A percentile compares a stretch with the other conserved stretches of the same genome.
phyloP scores from a whole-genome alignment of 179 eudicot genomes.

The Patellifolia procumbens region DNA sequence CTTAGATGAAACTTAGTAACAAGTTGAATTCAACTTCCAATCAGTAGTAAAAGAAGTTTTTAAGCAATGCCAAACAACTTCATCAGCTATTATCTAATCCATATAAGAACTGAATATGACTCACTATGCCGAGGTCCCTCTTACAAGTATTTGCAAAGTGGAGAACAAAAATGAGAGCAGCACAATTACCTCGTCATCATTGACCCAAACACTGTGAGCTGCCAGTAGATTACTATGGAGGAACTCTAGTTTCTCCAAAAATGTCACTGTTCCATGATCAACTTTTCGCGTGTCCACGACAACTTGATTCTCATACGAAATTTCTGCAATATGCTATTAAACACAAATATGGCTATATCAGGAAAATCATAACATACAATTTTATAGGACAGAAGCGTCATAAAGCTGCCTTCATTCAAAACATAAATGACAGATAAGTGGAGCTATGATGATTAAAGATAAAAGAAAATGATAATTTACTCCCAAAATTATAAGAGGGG shows the following conservation, averaged over 20 bases:
- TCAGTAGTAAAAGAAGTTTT: not conserved
- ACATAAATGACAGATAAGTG: not conserved
- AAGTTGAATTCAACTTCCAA: not conserved
- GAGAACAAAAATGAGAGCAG: not conserved
- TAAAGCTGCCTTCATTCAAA: not conserved
- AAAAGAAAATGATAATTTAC: not conserved
- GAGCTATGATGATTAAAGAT: not conserved
- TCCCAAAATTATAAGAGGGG: not conserved
- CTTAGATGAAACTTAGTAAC: not conserved
- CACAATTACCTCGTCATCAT: slow-evolving; percentile 66
- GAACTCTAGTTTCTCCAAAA: slow-evolving; percentile 67
- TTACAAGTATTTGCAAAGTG: not conserved
- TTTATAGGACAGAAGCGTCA: not conserved
- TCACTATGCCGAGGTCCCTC: not conserved
- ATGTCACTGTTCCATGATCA: slow-evolving; percentile 84
- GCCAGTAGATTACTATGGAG: slow-evolving; percentile 77
- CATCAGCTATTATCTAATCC: not conserved
- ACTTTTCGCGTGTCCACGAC: slow-evolving; percentile 58
- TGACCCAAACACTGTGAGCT: slow-evolving; percentile 91
- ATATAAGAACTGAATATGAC: not conserved
- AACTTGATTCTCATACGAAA: slow-evolving; percentile 74
- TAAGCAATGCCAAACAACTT: not conserved
- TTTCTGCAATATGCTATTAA: slow-evolving; percentile 86
- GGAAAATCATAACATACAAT: not conserved
- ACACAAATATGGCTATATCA: not conserved